Evolutionary conservation across 148 eudicot genomes (phyloP).

Genomic region (Cornus kousa): DNA sequence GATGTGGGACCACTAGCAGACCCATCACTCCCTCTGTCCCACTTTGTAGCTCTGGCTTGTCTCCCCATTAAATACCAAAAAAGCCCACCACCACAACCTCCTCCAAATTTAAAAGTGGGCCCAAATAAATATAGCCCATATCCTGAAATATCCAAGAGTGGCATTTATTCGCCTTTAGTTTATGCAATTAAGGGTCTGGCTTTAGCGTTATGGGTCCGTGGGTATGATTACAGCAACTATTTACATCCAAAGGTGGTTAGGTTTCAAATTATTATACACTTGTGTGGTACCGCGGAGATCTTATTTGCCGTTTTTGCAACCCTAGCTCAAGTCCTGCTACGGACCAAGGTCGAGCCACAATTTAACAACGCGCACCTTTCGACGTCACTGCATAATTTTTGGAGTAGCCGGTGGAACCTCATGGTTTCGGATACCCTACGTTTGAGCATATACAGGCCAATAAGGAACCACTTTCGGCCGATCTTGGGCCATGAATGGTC

Average conservation of each 20-base stretch:
- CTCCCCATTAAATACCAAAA: not conserved
- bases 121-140: no score
- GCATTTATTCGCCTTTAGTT: constrained; percentile 4
- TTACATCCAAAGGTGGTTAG: constrained; percentile 4
- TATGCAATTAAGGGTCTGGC: constrained; percentile 4
- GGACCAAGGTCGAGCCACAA: constrained; percentile 38
- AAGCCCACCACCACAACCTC: constrained; percentile 1
- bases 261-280: constrained; percentile 10
- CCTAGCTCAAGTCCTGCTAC: constrained; percentile 15
- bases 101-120: no score
- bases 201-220: no score
- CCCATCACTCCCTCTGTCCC: not conserved
- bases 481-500: constrained; percentile 25
- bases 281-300: constrained; percentile 17
- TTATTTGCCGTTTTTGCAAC: constrained; percentile 4
- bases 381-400: constrained; percentile 60
- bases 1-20: not conserved
- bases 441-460: constrained; percentile 32
- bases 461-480: not conserved
- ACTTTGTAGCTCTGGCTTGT: not conserved
- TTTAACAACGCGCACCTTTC: constrained; percentile 49
- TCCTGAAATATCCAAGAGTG: not conserved
- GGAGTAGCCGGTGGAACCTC: constrained; percentile 65
- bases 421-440: constrained; percentile 39
- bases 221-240: constrained; percentile 14